Percentiles rank a stretch among this genome's conserved stretches.
Evolutionary conservation across 495 filamentous ascomycete genomes (phyloP).

Genomic region (Neurospora discreta): DNA sequence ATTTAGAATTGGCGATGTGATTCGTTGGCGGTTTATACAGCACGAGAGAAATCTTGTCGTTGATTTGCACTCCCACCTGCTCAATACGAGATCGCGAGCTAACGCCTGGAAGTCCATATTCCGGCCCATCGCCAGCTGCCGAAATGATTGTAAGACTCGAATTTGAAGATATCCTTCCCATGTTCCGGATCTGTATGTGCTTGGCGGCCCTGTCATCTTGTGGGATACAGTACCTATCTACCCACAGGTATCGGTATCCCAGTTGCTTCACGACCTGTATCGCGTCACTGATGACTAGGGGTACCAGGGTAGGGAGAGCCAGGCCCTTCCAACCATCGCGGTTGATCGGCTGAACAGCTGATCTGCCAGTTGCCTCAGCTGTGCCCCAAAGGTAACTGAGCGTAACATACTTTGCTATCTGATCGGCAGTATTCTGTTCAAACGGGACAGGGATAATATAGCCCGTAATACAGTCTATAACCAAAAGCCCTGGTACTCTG

Average conservation of each 20-base stretch:
- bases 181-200: conserved; percentile 18
- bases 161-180: conserved; percentile 25
- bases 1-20: conserved; percentile 12
- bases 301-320: not conserved
- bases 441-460: not conserved
- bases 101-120: conserved; percentile 22
- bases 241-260: conserved; percentile 12
- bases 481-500: not conserved
- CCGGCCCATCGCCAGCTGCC: conserved; percentile 13
- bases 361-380: not conserved
- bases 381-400: not conserved
- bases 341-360: not conserved
- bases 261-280: not conserved
- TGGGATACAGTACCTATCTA: conserved; percentile 17
- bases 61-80: not conserved
- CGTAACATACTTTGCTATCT: not conserved
- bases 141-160: conserved; percentile 24
- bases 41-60: not conserved
- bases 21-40: not conserved
- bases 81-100: not conserved
- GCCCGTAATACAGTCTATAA: not conserved
- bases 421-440: not conserved
- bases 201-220: conserved; percentile 11
- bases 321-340: not conserved
- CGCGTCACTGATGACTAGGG: not conserved